These are phyloP conservation scores for Sutorius eximius DNA, from an alignment of 1,284 basidiomycete genomes.

Conservation along the genomic window DNA sequence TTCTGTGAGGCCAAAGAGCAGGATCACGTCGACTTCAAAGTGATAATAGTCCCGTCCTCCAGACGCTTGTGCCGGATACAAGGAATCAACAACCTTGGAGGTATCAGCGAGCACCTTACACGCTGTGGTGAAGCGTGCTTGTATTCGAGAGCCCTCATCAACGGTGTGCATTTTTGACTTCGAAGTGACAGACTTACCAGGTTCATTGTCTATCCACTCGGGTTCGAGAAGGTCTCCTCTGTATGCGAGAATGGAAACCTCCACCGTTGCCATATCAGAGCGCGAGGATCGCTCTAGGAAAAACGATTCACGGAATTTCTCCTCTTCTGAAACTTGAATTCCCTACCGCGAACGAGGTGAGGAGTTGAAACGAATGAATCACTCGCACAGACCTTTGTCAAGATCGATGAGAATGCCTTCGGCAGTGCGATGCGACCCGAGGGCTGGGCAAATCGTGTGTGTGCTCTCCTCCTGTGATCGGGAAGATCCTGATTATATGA, in stretches of 20 bases:
- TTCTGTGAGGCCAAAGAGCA: constrained; percentile 29
- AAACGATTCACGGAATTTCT: constrained; percentile 30
- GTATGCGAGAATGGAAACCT: constrained; percentile 12
- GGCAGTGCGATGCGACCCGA: constrained; percentile 24
- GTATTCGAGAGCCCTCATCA: neutral
- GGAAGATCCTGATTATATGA: constrained; percentile 30
- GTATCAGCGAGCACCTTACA: constrained; percentile 20
- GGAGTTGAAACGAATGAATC: too few relatives aligned
- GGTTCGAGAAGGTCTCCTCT: constrained; percentile 11
- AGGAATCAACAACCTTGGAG: neutral
- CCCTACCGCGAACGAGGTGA: constrained; percentile 19
- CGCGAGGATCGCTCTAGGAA: neutral
- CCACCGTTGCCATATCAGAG: neutral
- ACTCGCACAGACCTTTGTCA: constrained; percentile 29
- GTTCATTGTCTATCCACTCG: constrained; percentile 22
- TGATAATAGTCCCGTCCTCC: constrained; percentile 13
- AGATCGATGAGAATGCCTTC: constrained; percentile 29
- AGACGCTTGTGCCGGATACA: neutral
- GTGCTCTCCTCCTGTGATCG: constrained; percentile 36
- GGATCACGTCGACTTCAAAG: constrained; percentile 17
- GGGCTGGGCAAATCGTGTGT: neutral
- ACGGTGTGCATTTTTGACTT: too few relatives aligned
- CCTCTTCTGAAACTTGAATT: constrained; percentile 31
- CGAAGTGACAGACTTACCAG: constrained; percentile 1
- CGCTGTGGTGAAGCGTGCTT: constrained; percentile 17